Evolutionary conservation across 306 rosid species (phyloP).

Genomic region (Pueraria montana): DNA sequence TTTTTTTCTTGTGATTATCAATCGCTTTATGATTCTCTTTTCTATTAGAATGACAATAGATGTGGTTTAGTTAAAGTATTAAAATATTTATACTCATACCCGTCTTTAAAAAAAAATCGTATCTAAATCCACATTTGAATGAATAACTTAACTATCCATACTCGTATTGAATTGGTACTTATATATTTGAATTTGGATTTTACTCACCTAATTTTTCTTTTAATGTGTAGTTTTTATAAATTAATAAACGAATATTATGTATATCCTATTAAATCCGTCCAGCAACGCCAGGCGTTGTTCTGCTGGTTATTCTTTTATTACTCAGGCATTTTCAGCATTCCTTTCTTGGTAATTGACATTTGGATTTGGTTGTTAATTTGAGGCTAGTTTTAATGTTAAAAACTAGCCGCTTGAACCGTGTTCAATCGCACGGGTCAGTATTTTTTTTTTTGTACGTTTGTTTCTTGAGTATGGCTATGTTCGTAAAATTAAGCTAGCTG

Average conservation of each 20-base stretch:
- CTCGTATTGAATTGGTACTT: neutral
- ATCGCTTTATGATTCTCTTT: conserved; percentile 34
- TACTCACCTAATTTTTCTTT: neutral
- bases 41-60: neutral
- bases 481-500: too few relatives aligned
- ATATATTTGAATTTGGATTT: neutral
- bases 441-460: too few relatives aligned
- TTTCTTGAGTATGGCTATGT: too few relatives aligned
- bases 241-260: too few relatives aligned
- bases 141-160: neutral
- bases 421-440: too few relatives aligned
- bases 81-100: neutral
- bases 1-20: conserved; percentile 14
- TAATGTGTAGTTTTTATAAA: neutral
- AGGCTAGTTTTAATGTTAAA: neutral
- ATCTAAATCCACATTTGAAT: neutral
- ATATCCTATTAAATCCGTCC: too few relatives aligned
- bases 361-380: neutral
- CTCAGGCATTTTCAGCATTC: neutral
- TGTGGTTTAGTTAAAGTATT: neutral
- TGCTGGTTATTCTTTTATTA: too few relatives aligned
- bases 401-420: too few relatives aligned
- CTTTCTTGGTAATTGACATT: neutral
- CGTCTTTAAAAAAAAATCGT: neutral
- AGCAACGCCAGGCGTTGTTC: too few relatives aligned